Base-by-base conservation (phyloP, 768 basidiomycete genomes). In the Coprinopsis cinerea region DNA sequence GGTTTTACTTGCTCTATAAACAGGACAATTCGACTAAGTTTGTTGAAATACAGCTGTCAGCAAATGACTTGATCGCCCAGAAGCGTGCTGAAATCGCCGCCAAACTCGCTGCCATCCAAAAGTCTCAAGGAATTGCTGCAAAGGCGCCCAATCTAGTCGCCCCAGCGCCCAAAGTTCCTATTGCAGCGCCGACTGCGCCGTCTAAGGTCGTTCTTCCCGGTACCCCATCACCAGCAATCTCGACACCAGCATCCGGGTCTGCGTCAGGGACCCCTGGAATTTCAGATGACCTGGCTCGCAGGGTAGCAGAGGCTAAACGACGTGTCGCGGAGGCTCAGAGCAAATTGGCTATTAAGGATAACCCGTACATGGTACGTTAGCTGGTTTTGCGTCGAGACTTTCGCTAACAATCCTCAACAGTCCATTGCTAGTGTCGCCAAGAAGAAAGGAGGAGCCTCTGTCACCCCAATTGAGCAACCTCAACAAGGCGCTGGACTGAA, bases 61-160 rank as follows among this genome's bases (percentile, higher is more conserved):
- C 71, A 53, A 78, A 80, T 56, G 85, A 78, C 25, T 76, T 89
- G 57, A 90, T 92, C 48, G 84, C 85, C 18, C 85, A 87, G 67
- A 89, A 88, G 66, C 77, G 83, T 32, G 88, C 89, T 4, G 87
- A 92, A 65, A 83, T 94, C 53, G 76, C 85, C 10, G 91, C 92
- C 14, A 92, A 91, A 64, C 74, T 89, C 20, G 91, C 91, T 2
- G 82, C 82, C 1, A 84, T 90, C 77, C 80, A 76, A 63, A 73
- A 65, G 39, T 64, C 64, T 10, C 36, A 39, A 10, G 36, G 10
- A 39, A 9, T 39, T 2, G 40, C 24, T 22, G 58, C 50, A 18
- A 39, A 9, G 17, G 61, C 17, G 7, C 7, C 18, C 22, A 43
- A 24, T 10, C 65, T 78, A 44, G 70, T 73, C 39, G 72, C 72